These are phyloP conservation scores for Leccinellum albellum DNA, from an alignment of 768 basidiomycete species.

Conservation along the genomic window DNA sequence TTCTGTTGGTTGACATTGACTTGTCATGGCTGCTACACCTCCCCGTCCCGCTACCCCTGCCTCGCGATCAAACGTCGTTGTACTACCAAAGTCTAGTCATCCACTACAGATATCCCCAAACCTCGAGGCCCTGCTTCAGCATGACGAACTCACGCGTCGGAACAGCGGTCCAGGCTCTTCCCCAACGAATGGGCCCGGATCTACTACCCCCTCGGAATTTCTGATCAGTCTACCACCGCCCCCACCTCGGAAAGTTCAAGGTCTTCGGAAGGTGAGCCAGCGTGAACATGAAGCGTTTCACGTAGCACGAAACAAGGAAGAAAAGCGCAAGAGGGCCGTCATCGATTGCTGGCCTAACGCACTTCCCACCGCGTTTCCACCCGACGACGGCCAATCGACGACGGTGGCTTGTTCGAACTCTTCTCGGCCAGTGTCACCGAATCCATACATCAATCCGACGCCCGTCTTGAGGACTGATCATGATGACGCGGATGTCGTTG, in stretches of 20 bases:
- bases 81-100: conserved; percentile 1
- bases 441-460: conserved; percentile 37
- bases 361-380: conserved; percentile 1
- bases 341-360: conserved; percentile 27
- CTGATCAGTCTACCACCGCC: conserved; percentile 31
- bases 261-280: conserved; percentile 10
- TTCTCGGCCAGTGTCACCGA: conserved; percentile 24
- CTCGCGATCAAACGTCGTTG: neutral
- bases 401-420: neutral
- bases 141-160: conserved; percentile 48
- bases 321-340: conserved; percentile 9
- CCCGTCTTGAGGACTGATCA: conserved; percentile 20
- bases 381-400: conserved; percentile 6
- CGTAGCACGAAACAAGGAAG: conserved; percentile 16
- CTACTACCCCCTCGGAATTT: conserved; percentile 14
- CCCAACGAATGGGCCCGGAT: conserved; percentile 13
- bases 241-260: conserved; percentile 27
- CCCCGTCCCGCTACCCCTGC: conserved; percentile 21
- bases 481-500: conserved; percentile 2
- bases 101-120: conserved; percentile 54
- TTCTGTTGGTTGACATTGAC: neutral
- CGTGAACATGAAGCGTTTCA: conserved; percentile 16
- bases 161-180: conserved; percentile 21
- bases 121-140: conserved; percentile 55
- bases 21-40: conserved; percentile 21